A percentile compares a stretch with the other conserved stretches of the same genome.
Evolutionary conservation across 176 grass and related monocot genomes (phyloP).

Genomic region (Themeda triandra): DNA sequence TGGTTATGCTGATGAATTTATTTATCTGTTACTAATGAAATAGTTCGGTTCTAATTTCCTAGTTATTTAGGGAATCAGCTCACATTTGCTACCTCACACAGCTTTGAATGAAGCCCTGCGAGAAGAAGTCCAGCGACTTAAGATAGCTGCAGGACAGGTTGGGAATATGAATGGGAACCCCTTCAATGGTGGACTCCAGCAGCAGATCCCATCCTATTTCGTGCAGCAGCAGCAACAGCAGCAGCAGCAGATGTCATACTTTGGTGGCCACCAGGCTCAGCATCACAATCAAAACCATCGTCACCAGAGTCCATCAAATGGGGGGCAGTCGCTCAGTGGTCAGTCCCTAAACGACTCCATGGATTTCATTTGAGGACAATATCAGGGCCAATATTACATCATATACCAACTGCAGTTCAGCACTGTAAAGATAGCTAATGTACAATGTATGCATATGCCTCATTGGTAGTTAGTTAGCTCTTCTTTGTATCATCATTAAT

Average conservation of each 20-base stretch:
- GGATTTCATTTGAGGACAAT: constrained; percentile 83
- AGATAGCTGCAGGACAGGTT: constrained; percentile 76
- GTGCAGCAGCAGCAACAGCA: constrained; percentile 37
- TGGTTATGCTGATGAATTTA: background rate
- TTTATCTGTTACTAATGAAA: constrained; percentile 6
- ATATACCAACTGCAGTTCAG: constrained; percentile 39
- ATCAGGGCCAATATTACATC: background rate
- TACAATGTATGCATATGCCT: constrained; percentile 49
- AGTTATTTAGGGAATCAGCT: background rate
- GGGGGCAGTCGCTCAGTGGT: constrained; percentile 53
- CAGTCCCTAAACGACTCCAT: constrained; percentile 69
- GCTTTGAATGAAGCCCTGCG: constrained; percentile 72
- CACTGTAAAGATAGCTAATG: constrained; percentile 62
- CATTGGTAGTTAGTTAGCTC: constrained; percentile 43
- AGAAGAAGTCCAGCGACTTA: constrained; percentile 88
- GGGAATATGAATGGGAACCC: constrained; percentile 64
- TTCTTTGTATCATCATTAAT: constrained; percentile 44
- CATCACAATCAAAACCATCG: constrained; percentile 47
- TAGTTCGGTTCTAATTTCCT: background rate
- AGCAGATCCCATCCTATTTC: constrained; percentile 59
- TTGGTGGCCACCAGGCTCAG: constrained; percentile 51
- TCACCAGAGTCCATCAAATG: constrained; percentile 50
- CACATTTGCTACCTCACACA: constrained; percentile 24
- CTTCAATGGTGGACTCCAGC: constrained; percentile 62
- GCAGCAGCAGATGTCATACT: constrained; percentile 54